A percentile compares a stretch with the other conserved stretches of the same genome.
These are phyloP conservation scores for Hymenoscyphus scutula DNA, from an alignment of 2,329 filamentous ascomycete genomes.

Conservation along the genomic window DNA sequence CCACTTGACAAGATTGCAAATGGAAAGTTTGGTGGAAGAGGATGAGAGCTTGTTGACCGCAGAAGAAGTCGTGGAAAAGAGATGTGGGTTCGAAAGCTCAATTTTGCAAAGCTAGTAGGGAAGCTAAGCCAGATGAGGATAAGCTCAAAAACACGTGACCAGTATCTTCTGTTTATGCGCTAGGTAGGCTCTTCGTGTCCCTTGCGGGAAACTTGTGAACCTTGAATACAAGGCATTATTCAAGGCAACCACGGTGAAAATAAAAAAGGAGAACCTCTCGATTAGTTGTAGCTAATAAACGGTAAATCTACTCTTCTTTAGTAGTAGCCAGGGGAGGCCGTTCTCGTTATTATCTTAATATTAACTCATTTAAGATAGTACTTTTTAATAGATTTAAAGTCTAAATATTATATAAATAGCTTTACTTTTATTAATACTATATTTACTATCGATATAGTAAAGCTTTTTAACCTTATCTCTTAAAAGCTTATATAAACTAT, in stretches of 20 bases:
- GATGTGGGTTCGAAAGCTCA: slow-evolving; percentile 1
- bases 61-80: neutral
- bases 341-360: neutral
- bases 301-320: neutral
- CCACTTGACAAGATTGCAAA: neutral
- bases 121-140: slow-evolving; percentile 4
- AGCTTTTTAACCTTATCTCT: too few species aligned
- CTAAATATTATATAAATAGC: neutral
- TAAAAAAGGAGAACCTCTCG: too few species aligned
- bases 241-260: neutral
- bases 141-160: neutral
- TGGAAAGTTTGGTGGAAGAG: too few species aligned
- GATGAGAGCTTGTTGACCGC: neutral
- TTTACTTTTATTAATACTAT: too few species aligned
- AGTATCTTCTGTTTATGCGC: too few species aligned
- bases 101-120: slow-evolving; percentile 1
- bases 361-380: neutral
- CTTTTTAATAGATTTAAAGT: neutral
- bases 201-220: neutral
- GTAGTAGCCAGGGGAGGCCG: neutral
- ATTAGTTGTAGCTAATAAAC: neutral
- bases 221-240: neutral
- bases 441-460: too few species aligned
- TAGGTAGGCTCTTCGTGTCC: too few species aligned
- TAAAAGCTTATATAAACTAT: too few species aligned